A percentile compares a stretch with the other conserved stretches of the same genome.
Evolutionary conservation across 768 basidiomycete species (phyloP).

Genomic region (Saitozyma podzolica): DNA sequence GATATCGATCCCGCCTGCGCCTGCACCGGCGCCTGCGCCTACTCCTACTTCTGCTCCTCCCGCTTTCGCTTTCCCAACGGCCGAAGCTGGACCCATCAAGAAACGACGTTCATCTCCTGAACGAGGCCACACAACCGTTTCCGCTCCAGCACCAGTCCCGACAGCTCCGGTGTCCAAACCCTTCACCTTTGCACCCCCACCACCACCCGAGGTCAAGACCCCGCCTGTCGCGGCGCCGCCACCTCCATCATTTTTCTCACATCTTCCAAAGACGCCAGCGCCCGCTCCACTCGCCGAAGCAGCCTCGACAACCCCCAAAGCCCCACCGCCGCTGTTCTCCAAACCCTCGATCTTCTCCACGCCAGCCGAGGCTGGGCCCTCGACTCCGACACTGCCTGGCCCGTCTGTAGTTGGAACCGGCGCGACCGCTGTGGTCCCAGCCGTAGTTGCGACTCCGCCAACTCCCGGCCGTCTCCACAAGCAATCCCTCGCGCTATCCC

Average conservation of each 20-base stretch:
- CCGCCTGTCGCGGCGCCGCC: neutral
- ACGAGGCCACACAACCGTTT: too few species aligned
- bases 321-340: too few species aligned
- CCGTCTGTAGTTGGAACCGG: too few species aligned
- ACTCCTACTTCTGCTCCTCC: neutral
- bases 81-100: too few species aligned
- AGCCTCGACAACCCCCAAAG: too few species aligned
- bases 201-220: too few species aligned
- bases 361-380: slow-evolving; percentile 2
- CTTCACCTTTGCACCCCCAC: too few species aligned
- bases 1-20: neutral
- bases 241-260: neutral
- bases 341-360: neutral
- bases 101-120: too few species aligned
- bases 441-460: neutral
- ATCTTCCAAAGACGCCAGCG: too few species aligned
- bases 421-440: too few species aligned
- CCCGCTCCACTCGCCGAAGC: too few species aligned
- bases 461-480: neutral
- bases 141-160: neutral
- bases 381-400: neutral
- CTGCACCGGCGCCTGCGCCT: neutral
- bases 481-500: neutral
- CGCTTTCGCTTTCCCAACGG: neutral
- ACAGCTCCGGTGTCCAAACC: neutral